Base-by-base conservation (phyloP, 2,329 filamentous ascomycete genomes). In the Coniochaeta sp. region DNA sequence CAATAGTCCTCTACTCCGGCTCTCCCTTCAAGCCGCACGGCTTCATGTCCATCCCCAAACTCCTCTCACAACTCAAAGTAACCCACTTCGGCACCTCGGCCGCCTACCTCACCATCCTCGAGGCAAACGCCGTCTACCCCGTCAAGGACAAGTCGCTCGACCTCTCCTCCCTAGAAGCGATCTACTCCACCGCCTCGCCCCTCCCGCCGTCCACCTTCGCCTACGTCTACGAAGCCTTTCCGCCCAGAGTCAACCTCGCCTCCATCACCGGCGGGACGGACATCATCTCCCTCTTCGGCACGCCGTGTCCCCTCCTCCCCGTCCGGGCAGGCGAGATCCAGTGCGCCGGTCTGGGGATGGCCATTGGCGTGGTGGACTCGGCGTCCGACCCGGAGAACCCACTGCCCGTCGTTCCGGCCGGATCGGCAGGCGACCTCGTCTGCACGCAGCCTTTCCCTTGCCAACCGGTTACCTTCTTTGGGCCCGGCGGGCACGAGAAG, bases 261-360 rank as follows among this genome's bases (percentile, higher is more conserved):
- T 95, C 89, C 52, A 97, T 99, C 63, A 97, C 92, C 0, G 94
- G 94, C 32, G 94, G 92, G 48, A 97, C 92, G 3, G 94, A 99
- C 65, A 97, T 97, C 61, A 89, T 97, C 57, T 96, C 91, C 1
- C 81, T 97, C 30, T 99, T 97, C 62, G 92, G 91, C 40, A 86
- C 89, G 0, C 88, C 91, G 0, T 92, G 86, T 51, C 86, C 87
- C 0, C 75, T 91, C 4, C 74, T 89, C 1, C 87, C 88, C 1
- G 87, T 92, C 18, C 75, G 82, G 56, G 74, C 75, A 1, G 88
- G 88, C 22, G 85, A 91, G 64, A 89, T 91, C 47, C 88, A 92
- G 67, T 88, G 86, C 55, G 81, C 83, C 9, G 87, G 85, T 5
- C 78, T 92, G 3, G 88, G 87, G 18, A 91, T 92, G 87, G 84